Base-by-base conservation (phyloP, 345 rosid genomes). In the Stellera chamaejasme region DNA sequence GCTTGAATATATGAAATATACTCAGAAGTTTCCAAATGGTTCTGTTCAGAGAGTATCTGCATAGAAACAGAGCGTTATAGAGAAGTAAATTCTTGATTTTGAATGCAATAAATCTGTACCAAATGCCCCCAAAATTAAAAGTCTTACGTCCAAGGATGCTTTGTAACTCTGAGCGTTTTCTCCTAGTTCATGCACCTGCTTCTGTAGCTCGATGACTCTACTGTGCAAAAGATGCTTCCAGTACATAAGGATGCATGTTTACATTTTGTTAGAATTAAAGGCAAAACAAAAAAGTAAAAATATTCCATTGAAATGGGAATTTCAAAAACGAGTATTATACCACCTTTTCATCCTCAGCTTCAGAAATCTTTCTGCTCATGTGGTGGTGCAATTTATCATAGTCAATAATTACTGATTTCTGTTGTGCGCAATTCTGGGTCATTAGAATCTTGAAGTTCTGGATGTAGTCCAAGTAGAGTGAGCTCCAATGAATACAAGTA, bases 311-410 rank as follows among this genome's bases (percentile, higher is more conserved):
- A 19, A 32, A 32, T 4, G 39, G 9, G 39, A 32, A 5, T 32
- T 32, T 2, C 39, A 32, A 32, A 15, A 41, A 57, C 16, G 26
- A 15, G 10, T 53, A 15, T 39, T 12, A 16, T 11, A 49, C 32
- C 43, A 88, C 98, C 95, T 88, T 85, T 71, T 83, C 88, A 55
- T 63, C 75, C 67, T 85, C 96, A 46, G 71, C 54, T 54, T 72
- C 76, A 62, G 67, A 60, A 65, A 73, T 57, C 69, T 72, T 88
- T 64, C 83, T 79, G 43, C 60, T 65, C 68, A 73, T 65, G 66
- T 47, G 54, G 58, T 48, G 56, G 50, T 69, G 63, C 39, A 79
- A 50, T 52, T 69, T 75, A 58, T 77, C 76, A 60, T 66, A 74
- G 69, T 70, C 65, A 69, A 59, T 50, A 48, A 68, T 51, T 50